These are phyloP conservation scores for Houttuynia cordata DNA, from an alignment of 164 flowering plant species.

Conservation along the genomic window DNA sequence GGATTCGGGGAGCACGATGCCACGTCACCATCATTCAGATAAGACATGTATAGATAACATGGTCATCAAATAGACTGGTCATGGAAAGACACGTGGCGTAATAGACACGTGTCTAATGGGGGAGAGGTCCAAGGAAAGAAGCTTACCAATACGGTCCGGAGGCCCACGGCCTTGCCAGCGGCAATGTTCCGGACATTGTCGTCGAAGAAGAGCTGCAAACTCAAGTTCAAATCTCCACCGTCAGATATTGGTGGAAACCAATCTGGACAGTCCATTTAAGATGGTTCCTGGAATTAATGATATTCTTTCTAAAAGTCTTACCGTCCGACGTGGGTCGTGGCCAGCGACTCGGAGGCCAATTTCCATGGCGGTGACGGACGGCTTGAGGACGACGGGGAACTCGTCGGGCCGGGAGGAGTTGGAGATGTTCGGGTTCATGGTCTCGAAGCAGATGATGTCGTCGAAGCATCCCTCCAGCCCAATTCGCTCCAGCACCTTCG, in stretches of 20 bases:
- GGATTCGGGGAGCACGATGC: too few relatives aligned
- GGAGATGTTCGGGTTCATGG: constrained; percentile 62
- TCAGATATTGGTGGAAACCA: background rate
- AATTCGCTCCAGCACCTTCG: constrained; percentile 41
- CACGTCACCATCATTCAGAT: too few relatives aligned
- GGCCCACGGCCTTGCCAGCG: constrained; percentile 60
- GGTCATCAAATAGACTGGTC: too few relatives aligned
- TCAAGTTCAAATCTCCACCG: too few relatives aligned
- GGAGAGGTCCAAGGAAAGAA: background rate
- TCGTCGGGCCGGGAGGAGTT: constrained; percentile 45
- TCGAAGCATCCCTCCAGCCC: constrained; percentile 74
- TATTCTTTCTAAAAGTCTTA: constrained; percentile 6
- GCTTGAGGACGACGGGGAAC: constrained; percentile 69
- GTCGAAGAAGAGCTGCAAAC: constrained; percentile 65
- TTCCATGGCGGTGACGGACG: constrained; percentile 59
- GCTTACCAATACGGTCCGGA: constrained; percentile 65
- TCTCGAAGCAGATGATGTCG: constrained; percentile 78
- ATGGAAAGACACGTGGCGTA: background rate
- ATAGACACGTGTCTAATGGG: too few relatives aligned
- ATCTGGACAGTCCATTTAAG: too few relatives aligned
- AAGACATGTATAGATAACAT: too few relatives aligned
- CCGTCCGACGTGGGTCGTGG: constrained; percentile 66
- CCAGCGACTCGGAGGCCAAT: constrained; percentile 45
- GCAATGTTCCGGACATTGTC: constrained; percentile 55
- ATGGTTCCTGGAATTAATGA: background rate